Percentiles rank a stretch among this genome's conserved stretches.
phyloP scores from a whole-genome alignment of 1,284 basidiomycete species.

The Porogramme epimiltina region DNA sequence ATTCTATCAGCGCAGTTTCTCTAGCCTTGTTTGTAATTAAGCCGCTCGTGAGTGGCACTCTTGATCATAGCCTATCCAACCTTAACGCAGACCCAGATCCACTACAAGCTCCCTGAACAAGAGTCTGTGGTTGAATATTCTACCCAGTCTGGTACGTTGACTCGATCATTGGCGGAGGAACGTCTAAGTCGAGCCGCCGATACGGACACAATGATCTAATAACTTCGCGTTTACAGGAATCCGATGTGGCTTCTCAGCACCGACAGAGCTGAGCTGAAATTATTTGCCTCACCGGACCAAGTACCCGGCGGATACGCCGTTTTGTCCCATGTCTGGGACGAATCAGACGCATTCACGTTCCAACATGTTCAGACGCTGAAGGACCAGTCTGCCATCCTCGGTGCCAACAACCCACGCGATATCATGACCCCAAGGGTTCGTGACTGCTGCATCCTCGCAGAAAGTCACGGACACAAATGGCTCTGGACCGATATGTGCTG shows the following conservation, averaged over 20 bases:
- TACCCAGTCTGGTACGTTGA: no score
- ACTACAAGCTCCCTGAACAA: no score
- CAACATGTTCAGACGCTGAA: background rate
- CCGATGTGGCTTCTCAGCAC: slow-evolving; percentile 3
- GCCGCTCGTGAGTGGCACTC: no score
- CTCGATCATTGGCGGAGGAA: no score
- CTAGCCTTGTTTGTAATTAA: no score
- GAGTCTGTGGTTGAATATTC: no score
- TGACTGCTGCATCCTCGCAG: background rate
- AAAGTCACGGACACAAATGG: background rate
- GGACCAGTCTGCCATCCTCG: background rate
- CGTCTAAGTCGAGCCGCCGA: no score
- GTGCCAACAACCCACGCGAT: background rate
- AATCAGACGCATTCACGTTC: background rate
- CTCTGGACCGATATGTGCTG: slow-evolving; percentile 2
- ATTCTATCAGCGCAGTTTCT: no score
- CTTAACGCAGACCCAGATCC: no score
- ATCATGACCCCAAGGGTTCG: background rate
- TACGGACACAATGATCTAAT: no score
- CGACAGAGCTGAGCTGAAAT: background rate
- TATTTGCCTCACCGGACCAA: background rate
- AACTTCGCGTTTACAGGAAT: no score
- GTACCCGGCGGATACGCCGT: slow-evolving; percentile 1
- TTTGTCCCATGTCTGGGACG: slow-evolving; percentile 1
- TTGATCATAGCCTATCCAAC: no score